Percentiles rank a stretch among this genome's conserved stretches.
These are phyloP conservation scores for Citropsis articulata DNA, from an alignment of 345 rosid genomes.

Conservation along the genomic window DNA sequence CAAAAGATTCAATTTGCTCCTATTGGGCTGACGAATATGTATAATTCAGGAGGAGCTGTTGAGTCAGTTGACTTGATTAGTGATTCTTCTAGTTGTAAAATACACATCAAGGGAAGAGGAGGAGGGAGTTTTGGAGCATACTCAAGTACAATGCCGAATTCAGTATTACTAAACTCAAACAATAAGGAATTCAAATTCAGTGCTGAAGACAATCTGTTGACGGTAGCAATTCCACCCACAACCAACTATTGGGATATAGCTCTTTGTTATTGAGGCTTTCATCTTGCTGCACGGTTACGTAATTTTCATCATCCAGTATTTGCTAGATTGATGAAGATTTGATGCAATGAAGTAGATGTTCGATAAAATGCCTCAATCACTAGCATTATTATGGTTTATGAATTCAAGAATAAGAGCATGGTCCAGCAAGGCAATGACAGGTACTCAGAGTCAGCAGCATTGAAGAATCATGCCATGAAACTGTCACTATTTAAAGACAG, in stretches of 20 bases:
- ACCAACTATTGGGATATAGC: conserved; percentile 33
- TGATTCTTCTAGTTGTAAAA: conserved; percentile 4
- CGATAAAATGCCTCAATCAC: too few relatives aligned
- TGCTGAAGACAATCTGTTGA: conserved; percentile 30
- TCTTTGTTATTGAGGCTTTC: conserved; percentile 25
- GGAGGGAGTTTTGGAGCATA: conserved; percentile 44
- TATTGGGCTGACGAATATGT: conserved; percentile 48
- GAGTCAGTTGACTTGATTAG: conserved; percentile 21
- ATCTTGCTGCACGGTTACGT: not conserved
- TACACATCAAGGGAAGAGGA: conserved; percentile 41
- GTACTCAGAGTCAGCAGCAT: too few relatives aligned
- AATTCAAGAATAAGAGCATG: too few relatives aligned
- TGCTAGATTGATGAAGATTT: too few relatives aligned
- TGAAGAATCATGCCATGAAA: too few relatives aligned
- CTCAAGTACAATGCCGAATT: conserved; percentile 37
- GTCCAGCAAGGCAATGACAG: too few relatives aligned
- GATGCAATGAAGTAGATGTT: too few relatives aligned
- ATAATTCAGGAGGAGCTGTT: conserved; percentile 50
- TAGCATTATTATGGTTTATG: too few relatives aligned
- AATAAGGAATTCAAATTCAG: conserved; percentile 19
- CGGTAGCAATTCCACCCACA: conserved; percentile 23
- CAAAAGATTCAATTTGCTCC: conserved; percentile 47
- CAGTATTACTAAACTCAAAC: conserved; percentile 27
- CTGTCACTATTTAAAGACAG: too few relatives aligned
- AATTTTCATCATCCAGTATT: too few relatives aligned